Evolutionary conservation across 768 basidiomycete species (phyloP).

Genomic region (Pleurotus tuoliensis): DNA sequence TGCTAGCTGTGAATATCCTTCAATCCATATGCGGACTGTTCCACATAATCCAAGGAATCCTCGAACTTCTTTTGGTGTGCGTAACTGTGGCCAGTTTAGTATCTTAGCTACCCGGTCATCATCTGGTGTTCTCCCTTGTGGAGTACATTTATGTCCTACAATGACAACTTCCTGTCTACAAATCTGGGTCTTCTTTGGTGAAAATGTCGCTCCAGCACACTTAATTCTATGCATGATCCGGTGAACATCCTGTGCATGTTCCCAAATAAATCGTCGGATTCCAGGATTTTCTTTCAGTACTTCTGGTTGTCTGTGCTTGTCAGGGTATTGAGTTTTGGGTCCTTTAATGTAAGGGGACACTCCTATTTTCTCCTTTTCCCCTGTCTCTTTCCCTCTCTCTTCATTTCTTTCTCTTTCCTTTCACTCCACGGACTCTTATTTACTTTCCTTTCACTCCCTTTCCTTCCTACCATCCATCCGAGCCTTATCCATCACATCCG

Average conservation of each 20-base stretch:
- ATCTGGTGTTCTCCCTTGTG: slow-evolving; percentile 24
- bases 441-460: no score
- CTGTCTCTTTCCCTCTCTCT: no score
- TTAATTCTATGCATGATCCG: slow-evolving; percentile 28
- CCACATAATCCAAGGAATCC: slow-evolving; percentile 20
- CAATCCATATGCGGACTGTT: slow-evolving; percentile 18
- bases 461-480: no score
- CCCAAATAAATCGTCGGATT: slow-evolving; percentile 30
- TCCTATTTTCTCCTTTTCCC: no score
- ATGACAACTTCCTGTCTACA: slow-evolving; percentile 16
- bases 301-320: slow-evolving; percentile 14
- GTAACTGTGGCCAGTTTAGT: slow-evolving; percentile 10
- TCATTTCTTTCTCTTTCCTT: no score
- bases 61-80: slow-evolving; percentile 13
- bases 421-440: no score
- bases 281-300: slow-evolving; percentile 20
- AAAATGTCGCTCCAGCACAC: slow-evolving; percentile 24
- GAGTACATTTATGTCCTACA: slow-evolving; percentile 27
- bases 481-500: no score
- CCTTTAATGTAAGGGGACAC: no score
- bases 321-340: slow-evolving; percentile 17
- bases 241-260: slow-evolving; percentile 31
- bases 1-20: slow-evolving; percentile 10
- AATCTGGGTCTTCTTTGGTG: slow-evolving; percentile 22
- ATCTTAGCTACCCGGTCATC: slow-evolving; percentile 17